Percentiles rank a stretch among this genome's conserved stretches.
These are phyloP conservation scores for Saccharomycopsis lassenensis DNA, from an alignment of 805 yeast genomes.

Conservation along the genomic window DNA sequence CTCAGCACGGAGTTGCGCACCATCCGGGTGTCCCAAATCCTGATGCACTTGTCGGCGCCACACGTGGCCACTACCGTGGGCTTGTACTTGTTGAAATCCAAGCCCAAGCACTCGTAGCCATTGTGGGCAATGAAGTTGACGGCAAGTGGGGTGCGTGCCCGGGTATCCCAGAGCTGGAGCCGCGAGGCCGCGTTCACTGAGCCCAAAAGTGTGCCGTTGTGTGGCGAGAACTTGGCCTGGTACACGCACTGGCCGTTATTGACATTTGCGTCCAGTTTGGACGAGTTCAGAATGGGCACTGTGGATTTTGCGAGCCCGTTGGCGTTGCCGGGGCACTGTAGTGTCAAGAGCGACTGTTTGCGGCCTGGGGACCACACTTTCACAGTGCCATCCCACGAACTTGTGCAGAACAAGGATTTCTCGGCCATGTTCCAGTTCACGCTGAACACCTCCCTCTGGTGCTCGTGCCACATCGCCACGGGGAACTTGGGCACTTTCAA, in stretches of 20 bases:
- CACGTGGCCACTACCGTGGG: conserved; percentile 73
- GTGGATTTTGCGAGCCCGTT: conserved; percentile 17
- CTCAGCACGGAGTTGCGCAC: conserved; percentile 29
- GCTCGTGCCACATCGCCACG: conserved; percentile 66
- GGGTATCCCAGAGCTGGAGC: conserved; percentile 71
- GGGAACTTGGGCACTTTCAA: conserved; percentile 57
- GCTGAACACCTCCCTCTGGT: conserved; percentile 61
- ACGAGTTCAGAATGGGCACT: conserved; percentile 29
- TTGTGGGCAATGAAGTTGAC: conserved; percentile 60
- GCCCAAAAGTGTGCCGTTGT: conserved; percentile 56
- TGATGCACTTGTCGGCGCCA: conserved; percentile 80
- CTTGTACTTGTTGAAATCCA: conserved; percentile 89
- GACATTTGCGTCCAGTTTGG: conserved; percentile 26
- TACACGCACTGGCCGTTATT: conserved; percentile 54
- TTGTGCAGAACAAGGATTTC: conserved; percentile 56
- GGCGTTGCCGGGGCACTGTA: conserved; percentile 26
- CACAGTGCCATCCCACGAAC: conserved; percentile 89
- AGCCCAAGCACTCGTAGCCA: conserved; percentile 67
- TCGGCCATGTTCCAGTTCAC: conserved; percentile 66
- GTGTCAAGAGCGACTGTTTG: conserved; percentile 43
- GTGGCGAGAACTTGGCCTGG: conserved; percentile 76
- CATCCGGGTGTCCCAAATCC: conserved; percentile 85
- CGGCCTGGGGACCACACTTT: conserved; percentile 69
- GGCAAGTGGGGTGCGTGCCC: conserved; percentile 50
- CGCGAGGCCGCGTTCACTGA: conserved; percentile 68